Evolutionary conservation across 331 rosid species (phyloP).

Genomic region (Acacia concinna): DNA sequence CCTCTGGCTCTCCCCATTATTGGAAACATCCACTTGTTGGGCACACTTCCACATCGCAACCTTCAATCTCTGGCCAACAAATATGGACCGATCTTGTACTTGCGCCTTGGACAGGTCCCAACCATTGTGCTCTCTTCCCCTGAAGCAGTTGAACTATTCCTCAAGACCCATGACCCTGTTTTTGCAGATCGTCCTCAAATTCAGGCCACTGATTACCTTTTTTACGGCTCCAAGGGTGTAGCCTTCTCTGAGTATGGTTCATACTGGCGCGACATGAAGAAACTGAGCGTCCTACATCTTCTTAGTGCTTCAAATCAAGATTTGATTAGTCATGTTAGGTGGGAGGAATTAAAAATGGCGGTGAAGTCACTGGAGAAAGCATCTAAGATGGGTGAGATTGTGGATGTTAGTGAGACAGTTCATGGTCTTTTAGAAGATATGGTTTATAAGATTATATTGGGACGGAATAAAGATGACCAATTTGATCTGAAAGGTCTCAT

Average conservation of each 20-base stretch:
- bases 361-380: constrained; percentile 5
- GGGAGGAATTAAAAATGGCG: background rate
- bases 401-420: constrained; percentile 5
- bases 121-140: constrained; percentile 34
- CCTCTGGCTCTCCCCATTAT: constrained; percentile 33
- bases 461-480: background rate
- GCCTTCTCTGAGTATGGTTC: constrained; percentile 35
- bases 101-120: constrained; percentile 33
- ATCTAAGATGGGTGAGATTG: background rate
- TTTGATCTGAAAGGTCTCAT: background rate
- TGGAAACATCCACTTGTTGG: constrained; percentile 38
- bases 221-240: constrained; percentile 35
- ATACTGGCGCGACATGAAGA: constrained; percentile 41
- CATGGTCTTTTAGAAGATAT: background rate
- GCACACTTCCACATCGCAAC: constrained; percentile 36
- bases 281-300: constrained; percentile 29
- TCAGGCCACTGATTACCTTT: constrained; percentile 5
- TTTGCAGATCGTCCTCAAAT: constrained; percentile 28
- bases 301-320: constrained; percentile 18
- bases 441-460: background rate
- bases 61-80: constrained; percentile 34
- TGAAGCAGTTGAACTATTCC: constrained; percentile 37
- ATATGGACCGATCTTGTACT: constrained; percentile 50
- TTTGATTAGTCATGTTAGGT: constrained; percentile 14
- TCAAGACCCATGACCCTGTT: constrained; percentile 36